phyloP scores from a whole-genome alignment of 2,329 filamentous ascomycete genomes.

The Colletotrichum lini region DNA sequence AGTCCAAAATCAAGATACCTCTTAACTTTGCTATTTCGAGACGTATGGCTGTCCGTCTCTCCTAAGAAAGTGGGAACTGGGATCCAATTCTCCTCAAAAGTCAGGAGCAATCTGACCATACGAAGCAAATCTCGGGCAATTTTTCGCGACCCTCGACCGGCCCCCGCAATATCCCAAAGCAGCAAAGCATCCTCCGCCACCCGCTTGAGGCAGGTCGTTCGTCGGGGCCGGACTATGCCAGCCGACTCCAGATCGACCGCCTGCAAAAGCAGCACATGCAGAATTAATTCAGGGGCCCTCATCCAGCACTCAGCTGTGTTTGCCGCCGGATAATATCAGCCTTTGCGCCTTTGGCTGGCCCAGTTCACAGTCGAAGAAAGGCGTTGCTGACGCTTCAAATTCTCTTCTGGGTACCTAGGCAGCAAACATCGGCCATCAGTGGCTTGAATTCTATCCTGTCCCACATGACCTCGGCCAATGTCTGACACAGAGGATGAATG shows the following conservation, averaged over 20 bases:
- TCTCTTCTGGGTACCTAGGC: neutral
- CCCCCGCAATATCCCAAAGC: constrained; percentile 17
- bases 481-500: neutral
- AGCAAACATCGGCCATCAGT: neutral
- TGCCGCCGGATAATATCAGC: neutral
- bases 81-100: neutral
- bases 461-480: neutral
- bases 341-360: neutral
- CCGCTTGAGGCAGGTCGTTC: constrained; percentile 15
- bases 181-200: neutral
- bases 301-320: neutral
- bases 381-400: neutral
- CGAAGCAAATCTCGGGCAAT: constrained; percentile 38
- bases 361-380: neutral
- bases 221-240: neutral
- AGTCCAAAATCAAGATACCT: constrained; percentile 14
- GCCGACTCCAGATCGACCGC: constrained; percentile 15
- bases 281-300: constrained; percentile 23
- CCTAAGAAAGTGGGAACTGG: constrained; percentile 23
- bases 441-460: neutral
- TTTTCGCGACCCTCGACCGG: neutral
- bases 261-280: constrained; percentile 17
- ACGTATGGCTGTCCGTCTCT: constrained; percentile 1
- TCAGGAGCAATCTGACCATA: constrained; percentile 11
- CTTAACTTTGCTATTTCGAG: constrained; percentile 6